A percentile compares a stretch with the other conserved stretches of the same genome.
Conservation (phyloP, 164 flowering plant species). For the Taxillus chinensis region DNA sequence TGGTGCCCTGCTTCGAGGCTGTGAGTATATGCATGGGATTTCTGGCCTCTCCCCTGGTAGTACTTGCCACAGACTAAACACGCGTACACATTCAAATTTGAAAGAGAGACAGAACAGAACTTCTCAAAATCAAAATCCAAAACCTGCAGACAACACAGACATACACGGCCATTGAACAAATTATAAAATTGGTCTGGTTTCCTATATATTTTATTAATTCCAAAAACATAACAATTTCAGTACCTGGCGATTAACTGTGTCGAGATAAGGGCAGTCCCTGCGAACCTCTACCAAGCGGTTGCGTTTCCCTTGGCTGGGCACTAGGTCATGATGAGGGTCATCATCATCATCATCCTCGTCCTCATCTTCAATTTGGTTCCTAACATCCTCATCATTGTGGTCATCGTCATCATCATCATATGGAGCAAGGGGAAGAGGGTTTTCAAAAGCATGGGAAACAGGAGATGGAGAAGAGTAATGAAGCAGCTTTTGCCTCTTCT, state of each 20-base stretch:
- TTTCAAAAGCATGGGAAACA: conserved; percentile 28
- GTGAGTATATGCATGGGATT: conserved; percentile 96
- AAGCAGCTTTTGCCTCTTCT: conserved; percentile 40
- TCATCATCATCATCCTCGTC: conserved; percentile 37
- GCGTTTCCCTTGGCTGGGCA: conserved; percentile 19
- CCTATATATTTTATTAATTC: too few species aligned
- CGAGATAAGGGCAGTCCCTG: conserved; percentile 93
- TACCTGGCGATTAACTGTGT: conserved; percentile 99
- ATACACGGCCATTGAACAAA: not conserved
- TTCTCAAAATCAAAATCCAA: conserved; percentile 98
- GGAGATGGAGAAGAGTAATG: conserved; percentile 22
- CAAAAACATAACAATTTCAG: too few species aligned
- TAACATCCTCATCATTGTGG: conserved; percentile 15
- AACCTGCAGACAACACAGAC: conserved; percentile 37
- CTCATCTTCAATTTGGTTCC: conserved; percentile 16
- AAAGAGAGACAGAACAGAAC: conserved; percentile 91
- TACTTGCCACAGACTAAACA: conserved; percentile 98
- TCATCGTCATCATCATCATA: conserved; percentile 55
- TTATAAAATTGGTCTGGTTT: too few species aligned
- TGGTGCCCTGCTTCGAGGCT: conserved; percentile 97
- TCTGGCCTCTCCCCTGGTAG: conserved; percentile 91
- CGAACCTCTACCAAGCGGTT: conserved; percentile 51
- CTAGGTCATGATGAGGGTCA: conserved; percentile 4
- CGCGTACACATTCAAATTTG: conserved; percentile 92
- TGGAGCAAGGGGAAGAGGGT: conserved; percentile 55